A percentile compares a stretch with the other conserved stretches of the same genome.
Evolutionary conservation across 2,329 filamentous ascomycete genomes (phyloP).

Genomic region (Emericellopsis cladophorae): DNA sequence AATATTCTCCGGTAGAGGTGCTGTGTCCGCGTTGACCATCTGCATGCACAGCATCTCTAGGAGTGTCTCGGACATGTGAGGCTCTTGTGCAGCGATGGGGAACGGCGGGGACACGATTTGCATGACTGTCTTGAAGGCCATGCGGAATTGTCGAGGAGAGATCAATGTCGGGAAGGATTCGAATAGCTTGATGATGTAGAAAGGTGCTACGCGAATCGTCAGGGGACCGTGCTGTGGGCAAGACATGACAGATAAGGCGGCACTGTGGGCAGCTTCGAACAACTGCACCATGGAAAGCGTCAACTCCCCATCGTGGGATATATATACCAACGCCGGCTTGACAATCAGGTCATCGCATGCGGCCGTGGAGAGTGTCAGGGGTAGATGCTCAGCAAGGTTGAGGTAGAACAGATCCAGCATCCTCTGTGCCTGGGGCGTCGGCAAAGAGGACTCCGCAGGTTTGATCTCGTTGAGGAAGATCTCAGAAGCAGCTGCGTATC

Average conservation of each 20-base stretch:
- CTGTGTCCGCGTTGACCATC: constrained; percentile 36
- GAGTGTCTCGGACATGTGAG: constrained; percentile 66
- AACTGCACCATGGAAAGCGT: constrained; percentile 39
- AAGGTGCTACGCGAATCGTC: constrained; percentile 60
- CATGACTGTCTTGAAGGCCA: constrained; percentile 78
- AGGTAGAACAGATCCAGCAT: constrained; percentile 80
- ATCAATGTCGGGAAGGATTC: constrained; percentile 67
- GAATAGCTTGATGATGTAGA: constrained; percentile 75
- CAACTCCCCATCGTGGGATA: constrained; percentile 33
- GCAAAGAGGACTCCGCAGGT: constrained; percentile 20
- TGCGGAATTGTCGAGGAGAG: constrained; percentile 72
- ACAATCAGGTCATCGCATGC: constrained; percentile 63
- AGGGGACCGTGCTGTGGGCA: constrained; percentile 65
- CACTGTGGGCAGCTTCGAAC: constrained; percentile 82
- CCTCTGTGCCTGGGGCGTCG: constrained; percentile 38
- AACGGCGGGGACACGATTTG: constrained; percentile 73
- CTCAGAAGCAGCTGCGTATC: constrained; percentile 53
- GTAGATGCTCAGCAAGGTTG: constrained; percentile 74
- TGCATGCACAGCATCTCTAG: constrained; percentile 64
- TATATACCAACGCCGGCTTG: constrained; percentile 61
- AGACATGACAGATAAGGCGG: constrained; percentile 68
- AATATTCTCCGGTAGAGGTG: constrained; percentile 24
- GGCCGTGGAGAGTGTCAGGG: constrained; percentile 51
- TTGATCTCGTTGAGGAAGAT: constrained; percentile 54
- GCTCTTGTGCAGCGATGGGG: constrained; percentile 57